Percentiles rank a stretch among this genome's conserved stretches.
These are phyloP conservation scores for Scheffersomyces parashehatae DNA, from an alignment of 1,139 yeast species.

Conservation along the genomic window DNA sequence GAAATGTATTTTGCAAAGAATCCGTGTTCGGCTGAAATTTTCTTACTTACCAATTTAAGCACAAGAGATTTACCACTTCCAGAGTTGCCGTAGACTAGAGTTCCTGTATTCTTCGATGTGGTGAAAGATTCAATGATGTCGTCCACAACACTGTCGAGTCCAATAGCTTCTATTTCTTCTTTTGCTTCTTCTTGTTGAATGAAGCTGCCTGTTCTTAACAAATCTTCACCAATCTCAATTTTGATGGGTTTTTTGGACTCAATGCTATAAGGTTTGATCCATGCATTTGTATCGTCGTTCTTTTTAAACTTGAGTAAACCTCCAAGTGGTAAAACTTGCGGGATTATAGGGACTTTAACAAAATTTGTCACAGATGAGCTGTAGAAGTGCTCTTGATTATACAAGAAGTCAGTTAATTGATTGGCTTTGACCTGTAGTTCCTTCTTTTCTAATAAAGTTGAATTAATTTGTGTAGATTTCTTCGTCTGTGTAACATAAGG, in stretches of 20 bases:
- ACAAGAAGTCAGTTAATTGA: constrained; percentile 19
- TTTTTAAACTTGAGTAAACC: constrained; percentile 59
- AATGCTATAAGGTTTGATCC: constrained; percentile 40
- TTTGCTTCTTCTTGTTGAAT: constrained; percentile 24
- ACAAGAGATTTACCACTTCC: constrained; percentile 81
- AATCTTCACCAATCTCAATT: constrained; percentile 55
- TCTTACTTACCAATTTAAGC: constrained; percentile 40
- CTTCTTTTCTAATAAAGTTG: constrained; percentile 29
- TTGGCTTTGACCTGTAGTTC: constrained; percentile 23
- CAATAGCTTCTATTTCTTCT: constrained; percentile 44
- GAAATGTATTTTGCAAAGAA: constrained; percentile 45
- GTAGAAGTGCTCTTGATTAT: constrained; percentile 30
- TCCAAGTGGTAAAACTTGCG: constrained; percentile 56
- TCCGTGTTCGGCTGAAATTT: constrained; percentile 37
- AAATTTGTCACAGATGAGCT: constrained; percentile 35
- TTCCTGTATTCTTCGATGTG: constrained; percentile 51
- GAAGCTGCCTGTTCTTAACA: constrained; percentile 52
- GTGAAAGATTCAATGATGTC: constrained; percentile 46
- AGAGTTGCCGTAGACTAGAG: constrained; percentile 66
- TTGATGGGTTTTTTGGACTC: constrained; percentile 28
- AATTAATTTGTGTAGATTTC: constrained; percentile 26
- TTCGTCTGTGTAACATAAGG: constrained; percentile 54
- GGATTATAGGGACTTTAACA: constrained; percentile 50
- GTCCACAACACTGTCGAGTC: constrained; percentile 50
- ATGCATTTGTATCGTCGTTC: constrained; percentile 41